Evolutionary conservation across 2,329 filamentous ascomycete genomes (phyloP), one percentile per base, ranked within the genome.

Genomic region (Aspergillus fischeri): DNA sequence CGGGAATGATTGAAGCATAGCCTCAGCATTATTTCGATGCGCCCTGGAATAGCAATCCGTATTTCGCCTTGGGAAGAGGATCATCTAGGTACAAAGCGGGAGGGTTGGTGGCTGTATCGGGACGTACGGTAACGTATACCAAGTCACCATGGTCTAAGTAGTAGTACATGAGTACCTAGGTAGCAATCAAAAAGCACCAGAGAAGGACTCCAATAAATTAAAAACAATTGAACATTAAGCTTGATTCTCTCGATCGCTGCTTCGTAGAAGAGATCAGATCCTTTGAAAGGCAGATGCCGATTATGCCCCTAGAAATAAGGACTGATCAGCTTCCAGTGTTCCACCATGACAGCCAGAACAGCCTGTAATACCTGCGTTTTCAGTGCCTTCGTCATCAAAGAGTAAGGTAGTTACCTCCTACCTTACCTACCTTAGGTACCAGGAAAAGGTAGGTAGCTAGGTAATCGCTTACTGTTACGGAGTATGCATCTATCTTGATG

Each of bases 1-100:
- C 47, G 49, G 25, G 32, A 32, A n/a, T 42, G 10, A 54, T 45
- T 45, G 44, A 47, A 45, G 41, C 52, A 54, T 54, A 49, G 52
- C 45, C 52, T 48, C 32, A 35, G 24, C 7, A 17, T 52, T 51
- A 17, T 52, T 51, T n/a, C 32, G 24, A 51, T 51, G 49, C 38
- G 25, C 27, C 24, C 21, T 24, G 44, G 21, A 47, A 24, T 27
- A 27, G 44, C 21, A 47, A 42, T 38, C n/a, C 24, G 53, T 55
- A 38, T 51, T 52, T 24, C 25, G 49, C 48, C 41, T 52, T 51
- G 25, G 27, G 49, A 48, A 38, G 45, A 24, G 11, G 42, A 24
- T 45, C 42, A 20, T 24, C n/a, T 24, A 27, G 25, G 25, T 27
- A 21, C 42, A 1, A 10, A 8, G 11, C 21, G 42, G 10, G 21